Base-by-base conservation (phyloP, 139 green algal genomes). In the Diplosphaera chodatii region DNA sequence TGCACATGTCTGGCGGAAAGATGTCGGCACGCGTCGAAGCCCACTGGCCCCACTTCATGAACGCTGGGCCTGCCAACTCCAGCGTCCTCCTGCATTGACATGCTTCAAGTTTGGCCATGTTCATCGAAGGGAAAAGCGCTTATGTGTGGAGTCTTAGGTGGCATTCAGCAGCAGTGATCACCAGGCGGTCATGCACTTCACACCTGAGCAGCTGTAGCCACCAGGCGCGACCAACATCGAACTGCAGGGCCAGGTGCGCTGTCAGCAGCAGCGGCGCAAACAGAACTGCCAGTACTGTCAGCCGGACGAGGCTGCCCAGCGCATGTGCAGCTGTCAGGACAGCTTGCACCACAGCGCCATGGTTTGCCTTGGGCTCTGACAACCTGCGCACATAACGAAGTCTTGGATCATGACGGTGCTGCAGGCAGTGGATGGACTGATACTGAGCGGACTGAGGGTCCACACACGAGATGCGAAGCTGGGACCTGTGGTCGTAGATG, bases 11-110 rank as follows among this genome's bases (percentile, higher is more conserved):
- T 1, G 80, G 80, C 0, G 95, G 93, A 74, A 99, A 98, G 30
- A 99, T 75, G 85, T 99, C 95, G 25, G 75, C 76, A 21, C 95
- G 81, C 1, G 91, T 93, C 28, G 91, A 85, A 3, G 90, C 87
- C 95, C 95, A 99, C 82, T 99, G 95, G 0, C 91, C 95, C 93
- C 93, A 98, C 84, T 98, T 98, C 73, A 98, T 96, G 74, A 93
- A 96, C 0, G 90, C 90, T 13, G 92, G 85, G 18, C 85, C 87
- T 2, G 72, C 74, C 1, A 31, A 20, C 65, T 86, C 84, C 37
- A 86, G 71, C 29, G 76, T 78, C 2, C 22, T 28, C 69, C 82
- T 83, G 79, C 63, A n/a, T n/a, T n/a, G n/a, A n/a, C n/a, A n/a
- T n/a, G n/a, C n/a, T n/a, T n/a, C n/a, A n/a, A n/a, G n/a, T n/a